Conservation (phyloP, 2,329 filamentous ascomycete genomes). For the Talaromyces sp. region DNA sequence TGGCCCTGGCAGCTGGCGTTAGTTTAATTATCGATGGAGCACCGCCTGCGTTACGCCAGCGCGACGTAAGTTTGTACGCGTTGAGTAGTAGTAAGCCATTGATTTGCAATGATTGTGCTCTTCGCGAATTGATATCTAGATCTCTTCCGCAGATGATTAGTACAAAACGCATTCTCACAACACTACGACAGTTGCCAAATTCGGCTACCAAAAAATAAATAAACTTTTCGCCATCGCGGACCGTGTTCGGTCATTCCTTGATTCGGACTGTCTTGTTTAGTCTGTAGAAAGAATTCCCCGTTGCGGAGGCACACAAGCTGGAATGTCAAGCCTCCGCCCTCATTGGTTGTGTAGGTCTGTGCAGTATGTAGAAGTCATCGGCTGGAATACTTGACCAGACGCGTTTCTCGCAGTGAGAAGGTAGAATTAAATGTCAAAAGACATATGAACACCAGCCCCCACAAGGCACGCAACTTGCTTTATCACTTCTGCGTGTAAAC, state of each 20-base stretch:
- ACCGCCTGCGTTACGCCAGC: background rate
- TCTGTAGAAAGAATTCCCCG: slow-evolving; percentile 1
- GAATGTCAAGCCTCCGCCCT: background rate
- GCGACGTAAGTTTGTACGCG: background rate
- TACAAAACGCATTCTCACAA: background rate
- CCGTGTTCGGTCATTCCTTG: background rate
- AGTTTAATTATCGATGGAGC: background rate
- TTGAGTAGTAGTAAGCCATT: background rate
- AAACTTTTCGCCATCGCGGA: background rate
- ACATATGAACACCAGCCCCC: background rate
- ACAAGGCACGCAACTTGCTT: background rate
- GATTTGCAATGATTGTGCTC: background rate
- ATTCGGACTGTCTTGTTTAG: background rate
- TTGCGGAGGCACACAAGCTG: background rate
- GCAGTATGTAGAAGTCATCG: background rate
- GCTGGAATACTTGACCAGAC: background rate
- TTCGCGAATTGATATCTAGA: background rate
- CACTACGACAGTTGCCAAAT: background rate
- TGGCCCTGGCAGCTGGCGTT: background rate
- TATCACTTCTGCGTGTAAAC: background rate
- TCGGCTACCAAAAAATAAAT: background rate
- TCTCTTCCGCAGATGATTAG: background rate
- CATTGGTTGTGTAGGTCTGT: background rate
- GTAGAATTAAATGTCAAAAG: background rate
- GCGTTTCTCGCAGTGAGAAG: background rate